These are phyloP conservation scores for Clitoria ternatea DNA, from an alignment of 306 rosid genomes.

Conservation along the genomic window DNA sequence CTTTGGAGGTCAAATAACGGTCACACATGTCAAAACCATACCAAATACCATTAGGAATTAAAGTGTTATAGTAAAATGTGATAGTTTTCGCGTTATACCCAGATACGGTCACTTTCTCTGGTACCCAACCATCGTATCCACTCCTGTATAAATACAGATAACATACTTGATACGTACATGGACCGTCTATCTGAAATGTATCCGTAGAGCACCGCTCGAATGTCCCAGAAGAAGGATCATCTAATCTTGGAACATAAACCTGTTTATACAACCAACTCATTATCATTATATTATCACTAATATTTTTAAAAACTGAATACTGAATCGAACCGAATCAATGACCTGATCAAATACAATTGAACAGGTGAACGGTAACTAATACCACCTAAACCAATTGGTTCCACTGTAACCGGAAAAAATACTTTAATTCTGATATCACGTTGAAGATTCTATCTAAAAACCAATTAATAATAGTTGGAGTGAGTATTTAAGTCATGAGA, in stretches of 20 bases:
- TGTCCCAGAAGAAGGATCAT: slow-evolving; percentile 54
- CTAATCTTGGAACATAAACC: slow-evolving; percentile 72
- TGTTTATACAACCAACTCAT: slow-evolving; percentile 14
- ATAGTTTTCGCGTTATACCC: slow-evolving; percentile 36
- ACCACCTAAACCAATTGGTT: no score
- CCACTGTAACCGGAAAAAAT: no score
- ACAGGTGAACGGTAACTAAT: no score
- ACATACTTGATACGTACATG: slow-evolving; percentile 66
- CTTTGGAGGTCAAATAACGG: slow-evolving; percentile 24
- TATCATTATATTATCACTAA: no score
- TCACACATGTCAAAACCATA: slow-evolving; percentile 65
- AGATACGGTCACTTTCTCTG: slow-evolving; percentile 54
- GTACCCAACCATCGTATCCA: slow-evolving; percentile 85
- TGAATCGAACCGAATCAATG: no score
- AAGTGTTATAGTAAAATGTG: slow-evolving; percentile 49
- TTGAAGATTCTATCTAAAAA: no score
- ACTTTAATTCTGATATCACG: no score
- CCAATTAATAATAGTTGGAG: no score
- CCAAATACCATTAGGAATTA: slow-evolving; percentile 60
- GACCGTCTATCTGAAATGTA: slow-evolving; percentile 62
- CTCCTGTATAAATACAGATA: slow-evolving; percentile 61
- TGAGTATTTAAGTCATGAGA: no score
- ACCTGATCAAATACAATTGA: no score
- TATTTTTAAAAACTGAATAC: no score
- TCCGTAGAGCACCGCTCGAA: slow-evolving; percentile 84